Conservation (phyloP, 345 rosid genomes). For the Boechera divaricarpa region DNA sequence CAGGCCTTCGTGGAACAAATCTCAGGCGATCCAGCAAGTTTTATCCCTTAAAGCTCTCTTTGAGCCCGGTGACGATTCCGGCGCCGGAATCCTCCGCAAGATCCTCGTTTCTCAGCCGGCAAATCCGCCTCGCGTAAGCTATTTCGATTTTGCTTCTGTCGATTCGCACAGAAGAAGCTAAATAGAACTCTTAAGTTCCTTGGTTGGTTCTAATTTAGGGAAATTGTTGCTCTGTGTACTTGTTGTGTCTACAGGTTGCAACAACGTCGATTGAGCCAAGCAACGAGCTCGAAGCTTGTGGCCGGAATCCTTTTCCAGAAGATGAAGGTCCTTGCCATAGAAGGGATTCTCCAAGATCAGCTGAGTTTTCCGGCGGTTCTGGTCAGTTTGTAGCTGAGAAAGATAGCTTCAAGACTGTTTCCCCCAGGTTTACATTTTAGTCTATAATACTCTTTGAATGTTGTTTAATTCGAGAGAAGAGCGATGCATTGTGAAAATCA, state of each 20-base stretch:
- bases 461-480: no score
- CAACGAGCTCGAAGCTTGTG: slow-evolving; percentile 51
- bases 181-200: not conserved
- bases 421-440: slow-evolving; percentile 56
- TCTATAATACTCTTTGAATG: no score
- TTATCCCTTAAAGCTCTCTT: slow-evolving; percentile 82
- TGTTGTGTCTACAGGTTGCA: slow-evolving; percentile 48
- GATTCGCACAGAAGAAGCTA: not conserved
- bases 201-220: not conserved
- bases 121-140: slow-evolving; percentile 54
- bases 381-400: slow-evolving; percentile 46
- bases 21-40: slow-evolving; percentile 98
- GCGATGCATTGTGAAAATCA: not conserved
- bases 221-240: not conserved
- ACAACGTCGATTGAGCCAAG: slow-evolving; percentile 57
- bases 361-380: slow-evolving; percentile 51
- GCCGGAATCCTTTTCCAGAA: slow-evolving; percentile 43
- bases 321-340: slow-evolving; percentile 53
- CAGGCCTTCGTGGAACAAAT: slow-evolving; percentile 95
- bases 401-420: slow-evolving; percentile 48
- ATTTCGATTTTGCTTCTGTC: not conserved
- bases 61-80: slow-evolving; percentile 70
- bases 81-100: slow-evolving; percentile 67
- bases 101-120: slow-evolving; percentile 58
- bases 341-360: slow-evolving; percentile 56